Percentiles rank a stretch among this genome's conserved stretches.
phyloP scores from a whole-genome alignment of 2,329 filamentous ascomycete species.

The Didymella exigua region DNA sequence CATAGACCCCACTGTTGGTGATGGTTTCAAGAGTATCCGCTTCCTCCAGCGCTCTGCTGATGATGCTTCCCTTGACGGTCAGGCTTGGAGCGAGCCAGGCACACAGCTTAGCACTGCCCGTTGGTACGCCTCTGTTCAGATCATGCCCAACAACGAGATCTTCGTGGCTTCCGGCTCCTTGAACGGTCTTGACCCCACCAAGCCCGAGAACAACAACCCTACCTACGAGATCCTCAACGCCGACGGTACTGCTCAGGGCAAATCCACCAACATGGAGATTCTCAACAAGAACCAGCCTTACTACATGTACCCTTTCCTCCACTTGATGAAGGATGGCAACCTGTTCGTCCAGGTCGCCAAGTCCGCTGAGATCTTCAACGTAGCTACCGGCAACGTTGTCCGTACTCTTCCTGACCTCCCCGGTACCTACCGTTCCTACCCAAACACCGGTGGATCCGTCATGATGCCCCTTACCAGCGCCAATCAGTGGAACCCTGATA shows the following conservation, averaged over 20 bases:
- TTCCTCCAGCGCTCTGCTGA: slow-evolving; percentile 57
- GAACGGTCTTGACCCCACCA: slow-evolving; percentile 62
- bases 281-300: slow-evolving; percentile 65
- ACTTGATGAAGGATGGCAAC: slow-evolving; percentile 62
- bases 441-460: slow-evolving; percentile 65
- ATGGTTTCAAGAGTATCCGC: slow-evolving; percentile 65
- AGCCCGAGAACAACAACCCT: slow-evolving; percentile 65
- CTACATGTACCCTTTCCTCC: slow-evolving; percentile 69
- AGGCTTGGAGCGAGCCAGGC: slow-evolving; percentile 62
- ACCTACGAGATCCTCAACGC: slow-evolving; percentile 65
- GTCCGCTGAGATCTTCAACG: slow-evolving; percentile 62
- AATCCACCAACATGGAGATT: slow-evolving; percentile 59
- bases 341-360: slow-evolving; percentile 64
- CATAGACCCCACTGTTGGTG: slow-evolving; percentile 62
- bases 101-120: slow-evolving; percentile 59
- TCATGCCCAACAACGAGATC: slow-evolving; percentile 61
- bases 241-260: slow-evolving; percentile 55
- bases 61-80: slow-evolving; percentile 54
- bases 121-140: slow-evolving; percentile 68
- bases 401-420: slow-evolving; percentile 59
- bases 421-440: slow-evolving; percentile 64
- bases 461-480: slow-evolving; percentile 59
- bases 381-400: slow-evolving; percentile 52
- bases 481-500: slow-evolving; percentile 60
- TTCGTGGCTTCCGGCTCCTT: slow-evolving; percentile 66